These are phyloP conservation scores for Parastagonospora nodorum DNA, from an alignment of 2,329 filamentous ascomycete species.

Conservation along the genomic window DNA sequence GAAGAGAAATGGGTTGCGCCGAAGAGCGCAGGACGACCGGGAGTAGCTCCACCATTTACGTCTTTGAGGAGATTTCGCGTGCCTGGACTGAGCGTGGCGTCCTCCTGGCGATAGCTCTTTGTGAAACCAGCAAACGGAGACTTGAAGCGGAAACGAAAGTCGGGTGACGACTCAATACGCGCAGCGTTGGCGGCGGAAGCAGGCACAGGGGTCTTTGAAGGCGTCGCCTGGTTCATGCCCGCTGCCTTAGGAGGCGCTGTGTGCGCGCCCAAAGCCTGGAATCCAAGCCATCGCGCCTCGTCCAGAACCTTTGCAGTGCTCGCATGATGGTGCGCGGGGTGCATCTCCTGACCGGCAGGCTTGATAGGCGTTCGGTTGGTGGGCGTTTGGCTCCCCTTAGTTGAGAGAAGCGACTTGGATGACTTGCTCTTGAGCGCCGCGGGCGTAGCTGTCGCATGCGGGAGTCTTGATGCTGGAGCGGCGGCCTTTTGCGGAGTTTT, in stretches of 20 bases:
- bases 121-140: conserved; percentile 61
- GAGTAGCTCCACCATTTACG: conserved; percentile 65
- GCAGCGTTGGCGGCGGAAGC: conserved; percentile 22
- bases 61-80: conserved; percentile 66
- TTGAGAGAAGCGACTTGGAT: conserved; percentile 23
- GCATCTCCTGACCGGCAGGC: conserved; percentile 82
- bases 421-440: conserved; percentile 55
- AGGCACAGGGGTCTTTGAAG: conserved; percentile 59
- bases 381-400: conserved; percentile 53
- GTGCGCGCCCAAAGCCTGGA: conserved; percentile 68
- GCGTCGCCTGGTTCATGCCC: conserved; percentile 62
- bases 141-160: conserved; percentile 69
- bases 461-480: conserved; percentile 27
- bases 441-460: conserved; percentile 28
- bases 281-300: conserved; percentile 80
- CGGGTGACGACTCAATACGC: conserved; percentile 55
- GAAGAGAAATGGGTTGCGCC: conserved; percentile 40
- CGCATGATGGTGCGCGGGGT: conserved; percentile 80
- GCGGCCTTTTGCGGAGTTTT: conserved; percentile 32
- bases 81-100: conserved; percentile 56
- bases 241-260: conserved; percentile 54
- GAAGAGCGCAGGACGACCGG: conserved; percentile 44
- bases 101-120: conserved; percentile 71
- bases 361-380: conserved; percentile 68
- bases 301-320: conserved; percentile 77